Evolutionary conservation across 768 basidiomycete genomes (phyloP).

Genomic region (Phallus indusiatus): DNA sequence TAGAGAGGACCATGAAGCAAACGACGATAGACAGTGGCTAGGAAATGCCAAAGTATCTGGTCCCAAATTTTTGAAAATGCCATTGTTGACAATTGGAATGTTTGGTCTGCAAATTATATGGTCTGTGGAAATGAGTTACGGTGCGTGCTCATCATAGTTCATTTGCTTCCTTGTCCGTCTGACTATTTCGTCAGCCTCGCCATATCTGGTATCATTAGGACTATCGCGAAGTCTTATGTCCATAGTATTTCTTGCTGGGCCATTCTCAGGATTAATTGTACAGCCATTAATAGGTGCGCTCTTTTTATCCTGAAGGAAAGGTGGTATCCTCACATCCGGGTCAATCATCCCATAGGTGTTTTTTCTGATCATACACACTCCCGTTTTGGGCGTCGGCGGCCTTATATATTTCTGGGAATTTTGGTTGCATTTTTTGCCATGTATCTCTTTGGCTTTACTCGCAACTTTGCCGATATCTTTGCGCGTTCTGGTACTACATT

Average conservation of each 20-base stretch:
- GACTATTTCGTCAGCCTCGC: slow-evolving; percentile 39
- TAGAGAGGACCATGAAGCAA: slow-evolving; percentile 31
- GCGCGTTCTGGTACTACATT: slow-evolving; percentile 23
- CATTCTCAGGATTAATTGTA: slow-evolving; percentile 80
- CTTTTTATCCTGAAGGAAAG: neutral
- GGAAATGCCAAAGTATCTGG: slow-evolving; percentile 56
- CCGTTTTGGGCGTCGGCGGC: slow-evolving; percentile 73
- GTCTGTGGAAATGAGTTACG: slow-evolving; percentile 94
- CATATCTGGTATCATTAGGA: slow-evolving; percentile 84
- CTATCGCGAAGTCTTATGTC: slow-evolving; percentile 82
- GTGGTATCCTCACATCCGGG: neutral
- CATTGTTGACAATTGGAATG: slow-evolving; percentile 66
- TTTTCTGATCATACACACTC: slow-evolving; percentile 81
- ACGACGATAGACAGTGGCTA: slow-evolving; percentile 29
- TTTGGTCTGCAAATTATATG: slow-evolving; percentile 85
- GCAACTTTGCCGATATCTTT: slow-evolving; percentile 49
- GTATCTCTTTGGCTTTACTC: slow-evolving; percentile 77
- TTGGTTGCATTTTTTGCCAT: slow-evolving; percentile 58
- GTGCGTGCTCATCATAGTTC: slow-evolving; percentile 19
- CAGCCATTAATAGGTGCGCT: slow-evolving; percentile 75
- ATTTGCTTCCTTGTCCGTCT: slow-evolving; percentile 25
- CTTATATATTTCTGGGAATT: slow-evolving; percentile 74
- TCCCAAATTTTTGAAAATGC: slow-evolving; percentile 57
- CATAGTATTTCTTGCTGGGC: slow-evolving; percentile 87
- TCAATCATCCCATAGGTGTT: slow-evolving; percentile 29